These are phyloP conservation scores for Pleurotus ostreatus DNA, from an alignment of 768 basidiomycete genomes.

Conservation along the genomic window DNA sequence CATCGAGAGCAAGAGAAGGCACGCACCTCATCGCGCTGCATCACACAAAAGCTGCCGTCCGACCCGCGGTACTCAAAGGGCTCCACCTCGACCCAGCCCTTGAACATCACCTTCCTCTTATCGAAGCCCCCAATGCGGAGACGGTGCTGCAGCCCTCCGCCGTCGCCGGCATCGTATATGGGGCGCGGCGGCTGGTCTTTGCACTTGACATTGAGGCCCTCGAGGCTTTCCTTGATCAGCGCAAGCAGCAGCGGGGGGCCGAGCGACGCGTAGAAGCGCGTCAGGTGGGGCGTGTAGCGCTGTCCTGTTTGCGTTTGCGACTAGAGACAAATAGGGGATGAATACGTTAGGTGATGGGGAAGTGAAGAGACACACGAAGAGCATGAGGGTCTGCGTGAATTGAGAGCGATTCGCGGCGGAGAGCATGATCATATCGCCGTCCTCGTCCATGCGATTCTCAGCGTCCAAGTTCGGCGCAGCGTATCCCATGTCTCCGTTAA, in stretches of 20 bases:
- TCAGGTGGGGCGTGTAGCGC: conserved; percentile 71
- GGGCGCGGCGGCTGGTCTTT: conserved; percentile 31
- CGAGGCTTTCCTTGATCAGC: conserved; percentile 53
- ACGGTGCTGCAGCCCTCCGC: conserved; percentile 11
- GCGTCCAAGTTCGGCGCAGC: conserved; percentile 49
- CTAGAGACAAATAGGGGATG: conserved; percentile 29
- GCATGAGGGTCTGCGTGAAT: conserved; percentile 76
- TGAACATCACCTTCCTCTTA: conserved; percentile 56
- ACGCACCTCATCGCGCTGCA: conserved; percentile 66
- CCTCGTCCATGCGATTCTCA: conserved; percentile 32
- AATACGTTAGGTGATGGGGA: background rate
- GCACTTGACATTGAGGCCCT: conserved; percentile 43
- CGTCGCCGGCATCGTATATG: conserved; percentile 5
- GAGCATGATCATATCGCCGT: conserved; percentile 60
- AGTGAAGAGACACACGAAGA: conserved; percentile 60
- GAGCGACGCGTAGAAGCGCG: conserved; percentile 73
- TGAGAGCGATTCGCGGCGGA: conserved; percentile 56
- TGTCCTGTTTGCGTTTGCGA: conserved; percentile 78
- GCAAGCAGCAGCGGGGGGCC: conserved; percentile 48
- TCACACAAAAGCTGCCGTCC: conserved; percentile 62
- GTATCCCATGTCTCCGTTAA: conserved; percentile 71
- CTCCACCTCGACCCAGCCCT: conserved; percentile 76
- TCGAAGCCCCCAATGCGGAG: conserved; percentile 71
- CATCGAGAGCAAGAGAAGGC: background rate
- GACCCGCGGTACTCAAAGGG: conserved; percentile 43